Conservation (phyloP, 2,329 filamentous ascomycete genomes). For the Aspergillus pseudoglaucus region DNA sequence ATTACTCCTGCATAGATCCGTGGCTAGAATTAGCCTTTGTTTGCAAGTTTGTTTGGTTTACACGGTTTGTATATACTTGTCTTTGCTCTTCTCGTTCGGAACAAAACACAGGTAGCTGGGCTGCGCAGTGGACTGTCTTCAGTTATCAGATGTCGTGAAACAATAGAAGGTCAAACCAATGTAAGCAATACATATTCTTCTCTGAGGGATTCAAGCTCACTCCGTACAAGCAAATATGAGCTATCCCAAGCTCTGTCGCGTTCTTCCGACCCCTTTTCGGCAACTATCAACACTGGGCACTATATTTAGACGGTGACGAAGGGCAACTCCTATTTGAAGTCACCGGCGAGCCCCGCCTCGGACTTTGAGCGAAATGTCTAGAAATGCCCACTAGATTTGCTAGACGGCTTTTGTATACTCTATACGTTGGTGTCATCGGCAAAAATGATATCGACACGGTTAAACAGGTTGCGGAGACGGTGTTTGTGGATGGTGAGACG, state of each 20-base stretch:
- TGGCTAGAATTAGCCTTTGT: background rate
- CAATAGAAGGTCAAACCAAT: no score
- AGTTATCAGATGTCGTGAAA: no score
- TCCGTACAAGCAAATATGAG: background rate
- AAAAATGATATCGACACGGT: conserved; percentile 7
- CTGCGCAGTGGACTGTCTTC: no score
- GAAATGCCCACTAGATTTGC: conserved; percentile 6
- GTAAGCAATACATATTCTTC: no score
- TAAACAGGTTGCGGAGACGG: conserved; percentile 5
- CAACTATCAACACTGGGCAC: conserved; percentile 18
- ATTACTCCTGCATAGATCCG: background rate
- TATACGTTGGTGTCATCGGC: conserved; percentile 9
- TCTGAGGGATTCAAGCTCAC: background rate
- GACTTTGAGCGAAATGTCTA: conserved; percentile 9
- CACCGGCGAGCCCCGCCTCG: conserved; percentile 14
- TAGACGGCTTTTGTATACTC: conserved; percentile 5
- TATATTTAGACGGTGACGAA: conserved; percentile 12
- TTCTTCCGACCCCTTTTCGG: conserved; percentile 10
- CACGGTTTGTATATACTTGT: background rate
- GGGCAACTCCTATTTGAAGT: conserved; percentile 16
- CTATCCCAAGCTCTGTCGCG: background rate
- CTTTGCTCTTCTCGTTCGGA: no score
- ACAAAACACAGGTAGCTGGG: no score
- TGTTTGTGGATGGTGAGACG: conserved; percentile 15
- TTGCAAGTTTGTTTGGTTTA: background rate